Evolutionary conservation across 805 yeast genomes (phyloP).

Genomic region (Myxozyma mucilagina): DNA sequence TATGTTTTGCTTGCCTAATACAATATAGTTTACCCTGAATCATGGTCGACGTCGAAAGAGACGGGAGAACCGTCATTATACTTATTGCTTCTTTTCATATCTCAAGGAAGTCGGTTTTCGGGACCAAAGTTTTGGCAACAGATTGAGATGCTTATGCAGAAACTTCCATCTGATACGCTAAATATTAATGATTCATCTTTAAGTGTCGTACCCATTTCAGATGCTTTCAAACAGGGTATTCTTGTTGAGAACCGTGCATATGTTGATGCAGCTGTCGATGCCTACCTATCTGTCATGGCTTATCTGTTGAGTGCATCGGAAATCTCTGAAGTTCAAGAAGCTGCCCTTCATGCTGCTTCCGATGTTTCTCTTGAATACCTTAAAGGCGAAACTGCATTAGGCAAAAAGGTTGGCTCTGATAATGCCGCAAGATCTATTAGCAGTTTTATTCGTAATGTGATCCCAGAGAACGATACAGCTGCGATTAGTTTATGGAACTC

Average conservation of each 20-base stretch:
- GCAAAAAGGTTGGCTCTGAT: slow-evolving; percentile 20
- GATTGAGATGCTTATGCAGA: slow-evolving; percentile 17
- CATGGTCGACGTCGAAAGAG: slow-evolving; percentile 9
- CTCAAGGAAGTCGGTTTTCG: slow-evolving; percentile 25
- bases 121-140: slow-evolving; percentile 22
- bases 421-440: slow-evolving; percentile 10
- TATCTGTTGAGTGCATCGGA: slow-evolving; percentile 19
- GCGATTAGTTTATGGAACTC: slow-evolving; percentile 18
- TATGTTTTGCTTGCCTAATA: not conserved
- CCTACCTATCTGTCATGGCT: slow-evolving; percentile 23
- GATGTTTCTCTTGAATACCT: slow-evolving; percentile 5
- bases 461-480: slow-evolving; percentile 10
- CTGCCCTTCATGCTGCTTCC: slow-evolving; percentile 1
- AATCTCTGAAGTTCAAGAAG: slow-evolving; percentile 2
- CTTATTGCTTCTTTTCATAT: slow-evolving; percentile 13
- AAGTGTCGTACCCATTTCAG: not conserved
- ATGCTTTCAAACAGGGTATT: slow-evolving; percentile 14
- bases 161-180: slow-evolving; percentile 13
- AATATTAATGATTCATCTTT: slow-evolving; percentile 4
- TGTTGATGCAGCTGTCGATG: slow-evolving; percentile 17
- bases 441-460: slow-evolving; percentile 9
- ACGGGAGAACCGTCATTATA: slow-evolving; percentile 20
- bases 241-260: slow-evolving; percentile 13
- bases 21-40: slow-evolving; percentile 17
- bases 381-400: not conserved